A percentile compares a stretch with the other conserved stretches of the same genome.
phyloP scores from a whole-genome alignment of 768 basidiomycete genomes.

The Boletellus emodensis region DNA sequence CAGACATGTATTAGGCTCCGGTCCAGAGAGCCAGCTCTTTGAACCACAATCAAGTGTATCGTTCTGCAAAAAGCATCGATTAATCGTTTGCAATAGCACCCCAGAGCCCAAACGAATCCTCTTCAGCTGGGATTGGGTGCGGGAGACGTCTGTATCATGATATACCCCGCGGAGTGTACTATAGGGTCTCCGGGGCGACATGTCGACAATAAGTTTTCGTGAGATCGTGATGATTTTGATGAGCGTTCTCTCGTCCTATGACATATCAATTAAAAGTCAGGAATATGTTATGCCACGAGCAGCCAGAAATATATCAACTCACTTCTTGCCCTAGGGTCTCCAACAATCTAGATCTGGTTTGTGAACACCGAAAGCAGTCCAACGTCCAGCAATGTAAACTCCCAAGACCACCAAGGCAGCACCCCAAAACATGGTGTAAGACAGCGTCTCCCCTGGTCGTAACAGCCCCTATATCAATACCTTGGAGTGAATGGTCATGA shows the following conservation, averaged over 20 bases:
- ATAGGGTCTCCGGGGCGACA: too few relatives aligned
- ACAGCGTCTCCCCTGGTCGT: background rate
- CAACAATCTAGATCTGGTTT: background rate
- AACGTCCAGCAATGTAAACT: background rate
- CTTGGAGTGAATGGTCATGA: background rate
- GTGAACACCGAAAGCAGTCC: background rate
- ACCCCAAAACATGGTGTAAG: background rate
- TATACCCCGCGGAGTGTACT: too few relatives aligned
- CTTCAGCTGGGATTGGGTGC: background rate
- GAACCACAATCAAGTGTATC: background rate
- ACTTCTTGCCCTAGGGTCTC: background rate
- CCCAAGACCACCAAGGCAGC: background rate
- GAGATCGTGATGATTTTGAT: background rate
- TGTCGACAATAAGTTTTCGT: background rate
- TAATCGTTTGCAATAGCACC: background rate
- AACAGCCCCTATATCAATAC: background rate
- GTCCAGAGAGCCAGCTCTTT: background rate
- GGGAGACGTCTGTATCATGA: background rate
- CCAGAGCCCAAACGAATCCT: background rate
- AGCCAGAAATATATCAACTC: background rate
- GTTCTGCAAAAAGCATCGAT: background rate
- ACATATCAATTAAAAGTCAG: background rate
- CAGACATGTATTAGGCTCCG: background rate
- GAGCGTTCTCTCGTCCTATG: background rate
- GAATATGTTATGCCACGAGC: background rate